Base-by-base conservation (phyloP, 208 protist genomes). In the Acanthamoeba lenticulata region DNA sequence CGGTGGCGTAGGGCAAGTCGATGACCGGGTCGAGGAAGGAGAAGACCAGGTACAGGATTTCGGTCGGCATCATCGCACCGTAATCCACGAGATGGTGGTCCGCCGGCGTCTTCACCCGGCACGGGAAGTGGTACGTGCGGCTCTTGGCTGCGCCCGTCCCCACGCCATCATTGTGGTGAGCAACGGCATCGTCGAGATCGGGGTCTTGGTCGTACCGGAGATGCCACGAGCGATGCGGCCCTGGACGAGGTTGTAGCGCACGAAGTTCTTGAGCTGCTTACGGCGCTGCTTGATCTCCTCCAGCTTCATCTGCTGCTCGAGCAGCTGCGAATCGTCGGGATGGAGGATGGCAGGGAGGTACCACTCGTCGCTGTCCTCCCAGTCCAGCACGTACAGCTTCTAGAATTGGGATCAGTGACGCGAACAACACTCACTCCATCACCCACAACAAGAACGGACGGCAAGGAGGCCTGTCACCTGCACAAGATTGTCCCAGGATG, bases 341-440 rank as follows among this genome's bases (percentile, higher is more conserved):
- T 21, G 11, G 52, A 21, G 15, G 52, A 27, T 21, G 52, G 52
- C 21, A 27, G 52, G 65, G n/a, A 74, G 7, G 65, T 32, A 74
- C 65, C 65, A 74, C 65, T 74, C 65, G 65, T 17, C 13, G 65
- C 65, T 74, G 65, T 74, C 65, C 36, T 74, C 65, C 65, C 65
- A 74, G 36, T 74, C 65, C 65, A 74, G 65, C 65, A 74, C 65
- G 65, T 74, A 74, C 65, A 74, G n/a, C 65, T 74, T 74, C 65
- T 74, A 29, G n/a, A 24, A 21, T 60, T 0, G 17, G 21, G 19
- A 11, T 1, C 52, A 5, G 27, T 5, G 3, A 1, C 15, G 3
- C 60, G 11, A 11, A 69, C 60, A 9, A 69, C 60, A 69, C 32
- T 9, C 60, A 52, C 60, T 5, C 52, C 65, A 74, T 38, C 27